A percentile compares a stretch with the other conserved stretches of the same genome.
phyloP scores from a whole-genome alignment of 2,329 filamentous ascomycete genomes.

The Arthrinium phaeospermum region DNA sequence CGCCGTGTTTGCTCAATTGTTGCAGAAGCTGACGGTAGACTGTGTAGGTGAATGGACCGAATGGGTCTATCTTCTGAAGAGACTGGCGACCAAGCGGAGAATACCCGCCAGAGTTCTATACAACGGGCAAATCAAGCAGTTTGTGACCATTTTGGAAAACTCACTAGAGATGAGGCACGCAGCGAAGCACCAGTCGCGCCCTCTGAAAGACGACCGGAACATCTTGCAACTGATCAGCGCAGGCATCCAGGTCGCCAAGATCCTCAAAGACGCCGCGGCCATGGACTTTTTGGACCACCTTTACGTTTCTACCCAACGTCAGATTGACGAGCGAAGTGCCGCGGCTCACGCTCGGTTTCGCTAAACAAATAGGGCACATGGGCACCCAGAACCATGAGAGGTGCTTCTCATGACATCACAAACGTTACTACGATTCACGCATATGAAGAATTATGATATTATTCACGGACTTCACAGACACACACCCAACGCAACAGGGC shows the following conservation, averaged over 20 bases:
- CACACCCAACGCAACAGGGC: not conserved
- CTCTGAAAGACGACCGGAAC: constrained; percentile 86
- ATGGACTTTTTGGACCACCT: constrained; percentile 83
- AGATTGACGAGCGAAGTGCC: constrained; percentile 71
- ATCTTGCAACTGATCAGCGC: constrained; percentile 87
- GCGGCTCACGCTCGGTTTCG: constrained; percentile 50
- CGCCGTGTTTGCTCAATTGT: not conserved
- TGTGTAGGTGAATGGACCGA: constrained; percentile 75
- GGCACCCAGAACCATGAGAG: constrained; percentile 23
- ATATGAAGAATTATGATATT: constrained; percentile 15
- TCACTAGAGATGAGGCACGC: constrained; percentile 81
- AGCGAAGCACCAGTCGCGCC: constrained; percentile 81
- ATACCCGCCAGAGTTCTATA: constrained; percentile 85
- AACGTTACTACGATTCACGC: constrained; percentile 18
- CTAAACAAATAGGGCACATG: constrained; percentile 28
- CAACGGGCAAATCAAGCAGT: constrained; percentile 89
- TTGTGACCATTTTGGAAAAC: constrained; percentile 87
- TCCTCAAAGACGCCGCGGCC: constrained; percentile 81
- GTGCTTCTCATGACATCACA: constrained; percentile 25
- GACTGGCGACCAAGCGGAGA: constrained; percentile 74
- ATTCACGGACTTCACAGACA: not conserved
- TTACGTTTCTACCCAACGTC: constrained; percentile 81
- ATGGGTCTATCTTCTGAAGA: constrained; percentile 87
- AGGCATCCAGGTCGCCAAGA: constrained; percentile 85
- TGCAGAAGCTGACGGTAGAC: constrained; percentile 65